A percentile compares a stretch with the other conserved stretches of the same genome.
Evolutionary conservation across 495 filamentous ascomycete species (phyloP).

Genomic region (Hypoxylon crocopeplum): DNA sequence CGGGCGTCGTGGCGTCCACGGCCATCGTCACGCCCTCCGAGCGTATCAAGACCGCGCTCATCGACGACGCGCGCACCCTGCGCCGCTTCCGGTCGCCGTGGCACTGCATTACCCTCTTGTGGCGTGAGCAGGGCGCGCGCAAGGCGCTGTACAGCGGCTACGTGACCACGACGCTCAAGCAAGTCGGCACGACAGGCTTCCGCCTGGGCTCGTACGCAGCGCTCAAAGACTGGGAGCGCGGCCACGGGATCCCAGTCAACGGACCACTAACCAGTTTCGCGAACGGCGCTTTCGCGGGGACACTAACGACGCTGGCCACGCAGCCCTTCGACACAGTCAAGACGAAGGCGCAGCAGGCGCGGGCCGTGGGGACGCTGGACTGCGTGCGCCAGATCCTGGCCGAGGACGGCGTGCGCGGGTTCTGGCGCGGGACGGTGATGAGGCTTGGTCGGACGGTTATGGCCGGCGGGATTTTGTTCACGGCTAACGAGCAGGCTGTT

Average conservation of each 20-base stretch:
- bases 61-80: conserved; percentile 65
- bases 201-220: conserved; percentile 73
- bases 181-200: conserved; percentile 67
- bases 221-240: conserved; percentile 64
- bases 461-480: conserved; percentile 71
- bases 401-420: conserved; percentile 64
- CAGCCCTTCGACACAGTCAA: conserved; percentile 75
- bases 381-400: conserved; percentile 58
- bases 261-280: conserved; percentile 54
- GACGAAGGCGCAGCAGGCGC: conserved; percentile 65
- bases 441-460: conserved; percentile 66
- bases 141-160: conserved; percentile 67
- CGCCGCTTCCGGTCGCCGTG: conserved; percentile 57
- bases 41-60: conserved; percentile 72
- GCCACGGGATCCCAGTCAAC: conserved; percentile 48
- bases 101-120: conserved; percentile 59
- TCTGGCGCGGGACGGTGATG: conserved; percentile 75
- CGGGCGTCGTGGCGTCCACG: conserved; percentile 65
- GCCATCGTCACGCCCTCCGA: conserved; percentile 70
- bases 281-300: conserved; percentile 66
- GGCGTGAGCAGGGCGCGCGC: conserved; percentile 54
- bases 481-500: conserved; percentile 63
- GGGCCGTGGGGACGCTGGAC: conserved; percentile 58
- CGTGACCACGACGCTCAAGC: conserved; percentile 69
- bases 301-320: conserved; percentile 65